These are phyloP conservation scores for Fragaria iinumae DNA, from an alignment of 306 rosid genomes.

Conservation along the genomic window DNA sequence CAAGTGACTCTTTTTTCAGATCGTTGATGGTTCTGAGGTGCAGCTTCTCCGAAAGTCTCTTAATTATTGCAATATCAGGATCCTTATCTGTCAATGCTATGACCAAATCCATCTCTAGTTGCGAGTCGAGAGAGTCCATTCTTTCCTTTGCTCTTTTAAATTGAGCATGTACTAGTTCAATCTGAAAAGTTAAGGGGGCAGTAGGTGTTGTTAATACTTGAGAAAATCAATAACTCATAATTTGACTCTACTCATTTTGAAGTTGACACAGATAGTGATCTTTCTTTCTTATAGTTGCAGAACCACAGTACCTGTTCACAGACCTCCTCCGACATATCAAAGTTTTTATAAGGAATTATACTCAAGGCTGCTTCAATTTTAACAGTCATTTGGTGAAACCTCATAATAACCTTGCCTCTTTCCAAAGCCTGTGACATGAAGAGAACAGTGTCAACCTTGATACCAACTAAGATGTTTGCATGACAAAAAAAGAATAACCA, in stretches of 20 bases:
- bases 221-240: conserved; percentile 12
- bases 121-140: conserved; percentile 55
- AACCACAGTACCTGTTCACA: conserved; percentile 77
- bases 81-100: conserved; percentile 60
- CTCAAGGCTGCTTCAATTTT: conserved; percentile 69
- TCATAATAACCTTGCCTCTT: conserved; percentile 45
- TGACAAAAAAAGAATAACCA: background rate
- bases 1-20: conserved; percentile 74
- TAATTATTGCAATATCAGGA: conserved; percentile 60
- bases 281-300: background rate
- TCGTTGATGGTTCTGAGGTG: conserved; percentile 69
- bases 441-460: conserved; percentile 11
- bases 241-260: background rate
- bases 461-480: background rate
- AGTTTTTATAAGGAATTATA: conserved; percentile 56
- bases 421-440: conserved; percentile 51
- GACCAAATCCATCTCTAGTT: conserved; percentile 62
- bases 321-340: conserved; percentile 83
- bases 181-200: conserved; percentile 45
- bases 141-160: conserved; percentile 79
- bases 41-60: conserved; percentile 78
- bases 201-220: conserved; percentile 14
- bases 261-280: background rate
- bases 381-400: conserved; percentile 56
- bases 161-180: conserved; percentile 90